Conservation (phyloP, 192 early-diverging fungal species). For the Coemansia sp. region DNA sequence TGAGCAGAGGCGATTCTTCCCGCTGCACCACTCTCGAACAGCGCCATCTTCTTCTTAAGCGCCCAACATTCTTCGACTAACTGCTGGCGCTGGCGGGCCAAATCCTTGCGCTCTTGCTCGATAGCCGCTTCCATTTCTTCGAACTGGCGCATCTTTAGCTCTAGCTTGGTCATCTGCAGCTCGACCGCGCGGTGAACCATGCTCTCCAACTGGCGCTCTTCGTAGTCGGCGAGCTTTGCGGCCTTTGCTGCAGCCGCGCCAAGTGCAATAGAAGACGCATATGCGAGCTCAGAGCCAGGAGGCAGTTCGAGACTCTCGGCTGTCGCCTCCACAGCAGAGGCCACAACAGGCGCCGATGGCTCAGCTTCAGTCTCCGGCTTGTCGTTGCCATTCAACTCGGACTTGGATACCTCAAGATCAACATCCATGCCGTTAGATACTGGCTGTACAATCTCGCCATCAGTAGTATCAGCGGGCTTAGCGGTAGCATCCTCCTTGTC, state of each 20-base stretch:
- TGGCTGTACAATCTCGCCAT: conserved; percentile 5
- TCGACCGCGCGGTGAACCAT: conserved; percentile 82
- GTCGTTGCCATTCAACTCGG: background rate
- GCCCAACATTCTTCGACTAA: conserved; percentile 54
- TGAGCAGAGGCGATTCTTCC: conserved; percentile 21
- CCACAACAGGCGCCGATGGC: background rate
- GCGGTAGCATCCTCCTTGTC: background rate
- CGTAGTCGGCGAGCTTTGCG: conserved; percentile 72
- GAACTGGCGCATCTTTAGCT: conserved; percentile 93
- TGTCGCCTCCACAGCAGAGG: background rate
- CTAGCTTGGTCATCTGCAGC: conserved; percentile 84
- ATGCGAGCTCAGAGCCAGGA: conserved; percentile 62
- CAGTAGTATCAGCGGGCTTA: background rate
- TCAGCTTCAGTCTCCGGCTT: conserved; percentile 24
- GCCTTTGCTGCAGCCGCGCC: conserved; percentile 94
- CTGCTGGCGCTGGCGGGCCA: conserved; percentile 59
- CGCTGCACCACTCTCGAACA: conserved; percentile 44
- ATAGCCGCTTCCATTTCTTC: conserved; percentile 86
- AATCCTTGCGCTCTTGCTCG: conserved; percentile 82
- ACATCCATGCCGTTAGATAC: conserved; percentile 13
- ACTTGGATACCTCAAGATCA: conserved; percentile 21
- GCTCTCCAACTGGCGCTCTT: conserved; percentile 84
- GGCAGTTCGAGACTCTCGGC: conserved; percentile 11
- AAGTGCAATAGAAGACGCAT: conserved; percentile 82
- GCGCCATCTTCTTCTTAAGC: conserved; percentile 48